Evolutionary conservation across 1,139 yeast species (phyloP).

Genomic region (Lodderomyces oxycetoniae): DNA sequence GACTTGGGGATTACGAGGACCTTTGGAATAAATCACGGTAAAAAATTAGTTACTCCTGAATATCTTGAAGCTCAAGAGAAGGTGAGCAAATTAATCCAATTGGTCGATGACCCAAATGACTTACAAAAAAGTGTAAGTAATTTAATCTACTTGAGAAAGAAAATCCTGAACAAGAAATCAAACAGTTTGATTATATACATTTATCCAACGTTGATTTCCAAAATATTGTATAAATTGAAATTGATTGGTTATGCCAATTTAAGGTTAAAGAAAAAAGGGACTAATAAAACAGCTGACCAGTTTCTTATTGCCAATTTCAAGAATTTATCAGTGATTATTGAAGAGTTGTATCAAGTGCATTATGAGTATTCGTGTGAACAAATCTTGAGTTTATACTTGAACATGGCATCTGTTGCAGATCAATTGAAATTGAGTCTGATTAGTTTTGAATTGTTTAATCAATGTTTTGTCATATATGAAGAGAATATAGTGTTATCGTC

Average conservation of each 20-base stretch:
- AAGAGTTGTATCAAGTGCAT: constrained; percentile 56
- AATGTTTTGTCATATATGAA: constrained; percentile 83
- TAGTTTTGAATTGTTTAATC: constrained; percentile 86
- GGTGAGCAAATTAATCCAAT: constrained; percentile 65
- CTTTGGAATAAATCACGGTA: constrained; percentile 29
- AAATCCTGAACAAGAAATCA: constrained; percentile 51
- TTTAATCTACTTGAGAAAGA: constrained; percentile 52
- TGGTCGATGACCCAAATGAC: constrained; percentile 42
- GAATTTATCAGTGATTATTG: constrained; percentile 65
- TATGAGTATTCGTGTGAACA: constrained; percentile 46
- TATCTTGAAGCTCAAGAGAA: constrained; percentile 58
- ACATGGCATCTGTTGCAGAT: constrained; percentile 69
- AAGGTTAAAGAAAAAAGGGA: neutral
- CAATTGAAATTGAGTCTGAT: constrained; percentile 53
- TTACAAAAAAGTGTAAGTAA: constrained; percentile 47
- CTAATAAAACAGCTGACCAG: constrained; percentile 16
- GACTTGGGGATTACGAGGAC: constrained; percentile 36
- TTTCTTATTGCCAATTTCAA: constrained; percentile 56
- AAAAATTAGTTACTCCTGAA: constrained; percentile 30
- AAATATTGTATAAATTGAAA: constrained; percentile 57
- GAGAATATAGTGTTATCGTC: constrained; percentile 47
- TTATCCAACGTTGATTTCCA: constrained; percentile 68
- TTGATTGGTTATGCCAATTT: constrained; percentile 34
- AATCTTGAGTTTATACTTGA: constrained; percentile 48
- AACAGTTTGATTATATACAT: constrained; percentile 52